Evolutionary conservation across 371 early-diverging fungal species (phyloP), one percentile per base, ranked within the genome.

Genomic region (Sporodiniella umbellata): DNA sequence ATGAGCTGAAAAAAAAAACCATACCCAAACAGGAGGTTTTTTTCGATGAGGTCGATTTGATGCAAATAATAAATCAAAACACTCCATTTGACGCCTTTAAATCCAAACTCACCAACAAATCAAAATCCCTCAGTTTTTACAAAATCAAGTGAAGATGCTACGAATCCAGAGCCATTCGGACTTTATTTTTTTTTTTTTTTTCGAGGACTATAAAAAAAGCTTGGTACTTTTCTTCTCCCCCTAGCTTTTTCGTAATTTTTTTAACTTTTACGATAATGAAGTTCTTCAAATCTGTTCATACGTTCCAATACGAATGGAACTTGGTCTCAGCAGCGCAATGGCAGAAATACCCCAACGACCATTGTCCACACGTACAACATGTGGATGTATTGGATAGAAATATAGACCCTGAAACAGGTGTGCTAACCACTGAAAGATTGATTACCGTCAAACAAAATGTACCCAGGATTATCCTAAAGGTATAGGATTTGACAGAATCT

Each of bases 311-410:
- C 75, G 76, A 85, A 53, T 98, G 95, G 94, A 79, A 69, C 17
- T 79, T 88, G 14, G 89, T 96, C 18, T 94, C 95, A 18, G 78
- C 86, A 11, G 98, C 94, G 39, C 87, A 92, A 68, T 98, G 93
- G 93, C 83, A 86, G 64, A 98, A 98, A 74, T 98, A 98, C 72
- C 98, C 98, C 7, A 98, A 98, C 66, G 92, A 90, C 31, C 78
- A 85, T 37, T 85, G 92, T 26, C 81, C 88, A 45, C 98, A 98
- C 56, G 97, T 98, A 43, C 64, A 89, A 33, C 87, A 89, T 54
- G 94, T 95, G 24, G 98, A 96, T 72, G 84, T 92, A 21, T 79
- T 96, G 44, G 73, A 85, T 52, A 80, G 94, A 31, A 64, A 68
- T 4, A 78, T 98, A 15, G 90, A 93, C 63, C 87, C 91, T 11